Evolutionary conservation across 2,329 filamentous ascomycete genomes (phyloP), one percentile per base, ranked within the genome.

Genomic region (Alternaria triticina): DNA sequence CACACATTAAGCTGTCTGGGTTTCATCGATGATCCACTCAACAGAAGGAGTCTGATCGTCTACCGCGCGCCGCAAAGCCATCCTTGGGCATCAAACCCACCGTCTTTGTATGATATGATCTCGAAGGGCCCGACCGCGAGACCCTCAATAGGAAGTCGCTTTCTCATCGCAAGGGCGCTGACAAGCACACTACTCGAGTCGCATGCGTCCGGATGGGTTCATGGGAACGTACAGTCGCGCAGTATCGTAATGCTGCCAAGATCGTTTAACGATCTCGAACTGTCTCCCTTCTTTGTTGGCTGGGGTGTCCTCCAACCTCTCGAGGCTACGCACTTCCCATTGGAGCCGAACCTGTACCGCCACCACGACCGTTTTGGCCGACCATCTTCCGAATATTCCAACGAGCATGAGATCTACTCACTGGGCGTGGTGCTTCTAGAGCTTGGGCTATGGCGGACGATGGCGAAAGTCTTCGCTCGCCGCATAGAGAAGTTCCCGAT

Each of bases 321-420:
- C 4, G 52, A 57, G 13, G 44, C 22, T 6, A 62, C 23, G 13
- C 36, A 59, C 13, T 61, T 63, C n/a, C 27, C 62, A 1, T 51
- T 68, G 7, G 68, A 69, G 50, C 62, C 54, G 12, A 84, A 87
- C 54, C 52, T 87, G 0, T 88, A 87, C 65, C 81, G 82, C 0
- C 85, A 88, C 63, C 84, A 84, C 0, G 64, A 68, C 0, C 80
- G 85, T 0, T 84, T 86, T 64, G 84, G 85, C 0, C 62, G 66
- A 3, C 75, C 79, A 2, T 72, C 78, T 64, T 0, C 87, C 83
- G 65, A 75, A 64, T 4, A 86, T 85, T 80, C 22, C 11, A 58
- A 57, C 12, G 82, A 85, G 56, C 85, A 88, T 67, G 86, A 88
- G 57, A 83, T 88, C 8, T 88, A 88, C 69, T 85, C 84, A 54